A percentile compares a stretch with the other conserved stretches of the same genome.
Conservation (phyloP, 371 early-diverging fungal genomes). For the Mucor saturninus region DNA sequence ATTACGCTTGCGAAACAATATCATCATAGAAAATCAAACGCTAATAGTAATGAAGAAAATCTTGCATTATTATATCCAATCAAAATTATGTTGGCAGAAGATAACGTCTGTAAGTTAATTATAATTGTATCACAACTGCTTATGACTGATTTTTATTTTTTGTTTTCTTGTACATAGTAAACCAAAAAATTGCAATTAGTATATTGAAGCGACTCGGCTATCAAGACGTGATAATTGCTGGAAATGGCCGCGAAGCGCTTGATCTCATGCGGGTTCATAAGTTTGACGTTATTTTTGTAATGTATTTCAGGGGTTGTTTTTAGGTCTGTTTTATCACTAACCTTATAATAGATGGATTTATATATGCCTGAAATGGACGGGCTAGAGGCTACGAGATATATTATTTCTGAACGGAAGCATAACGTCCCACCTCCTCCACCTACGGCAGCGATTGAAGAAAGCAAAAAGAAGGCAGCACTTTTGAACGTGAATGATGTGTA, state of each 20-base stretch:
- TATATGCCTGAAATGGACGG: conserved; percentile 62
- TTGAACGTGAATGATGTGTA: conserved; percentile 51
- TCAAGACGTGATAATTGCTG: conserved; percentile 53
- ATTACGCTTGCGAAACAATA: conserved; percentile 13
- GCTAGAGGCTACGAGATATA: conserved; percentile 48
- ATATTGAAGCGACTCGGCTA: conserved; percentile 62
- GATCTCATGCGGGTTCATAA: conserved; percentile 40
- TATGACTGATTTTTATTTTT: neutral
- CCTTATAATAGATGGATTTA: conserved; percentile 47
- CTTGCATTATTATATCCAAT: conserved; percentile 41
- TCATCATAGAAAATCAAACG: conserved; percentile 24
- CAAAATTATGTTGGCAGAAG: conserved; percentile 53
- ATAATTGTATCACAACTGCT: too few relatives aligned
- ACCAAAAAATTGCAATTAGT: conserved; percentile 63
- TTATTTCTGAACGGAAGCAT: conserved; percentile 38
- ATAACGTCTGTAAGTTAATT: conserved; percentile 47
- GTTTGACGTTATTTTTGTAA: conserved; percentile 54
- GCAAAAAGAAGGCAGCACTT: conserved; percentile 15
- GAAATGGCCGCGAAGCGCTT: conserved; percentile 61
- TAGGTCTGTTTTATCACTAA: too few relatives aligned
- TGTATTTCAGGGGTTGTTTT: neutral
- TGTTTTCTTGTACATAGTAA: conserved; percentile 38
- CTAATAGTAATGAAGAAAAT: conserved; percentile 38
- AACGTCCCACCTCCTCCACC: conserved; percentile 4
- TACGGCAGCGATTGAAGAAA: neutral